Conservation (phyloP, 371 early-diverging fungal genomes). For the Mitosporidium daphniae region DNA sequence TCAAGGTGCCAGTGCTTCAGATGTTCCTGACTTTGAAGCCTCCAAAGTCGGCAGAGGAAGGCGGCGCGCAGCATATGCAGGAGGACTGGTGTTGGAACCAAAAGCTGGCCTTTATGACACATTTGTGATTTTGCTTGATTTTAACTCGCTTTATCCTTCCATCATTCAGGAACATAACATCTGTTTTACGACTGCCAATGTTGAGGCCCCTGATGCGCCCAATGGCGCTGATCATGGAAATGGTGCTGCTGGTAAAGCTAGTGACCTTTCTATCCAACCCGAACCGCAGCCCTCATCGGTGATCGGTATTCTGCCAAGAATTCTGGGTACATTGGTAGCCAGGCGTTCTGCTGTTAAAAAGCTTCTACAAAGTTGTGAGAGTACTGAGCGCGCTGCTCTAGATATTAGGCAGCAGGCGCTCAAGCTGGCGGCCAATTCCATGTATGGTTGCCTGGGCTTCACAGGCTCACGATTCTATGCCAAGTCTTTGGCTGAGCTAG, state of each 20-base stretch:
- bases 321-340: conserved; percentile 54
- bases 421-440: conserved; percentile 92
- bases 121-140: conserved; percentile 78
- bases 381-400: conserved; percentile 17
- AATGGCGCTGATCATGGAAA: conserved; percentile 1
- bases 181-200: conserved; percentile 84
- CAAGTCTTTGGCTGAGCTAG: conserved; percentile 79
- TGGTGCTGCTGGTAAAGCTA: not conserved
- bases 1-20: too few relatives aligned
- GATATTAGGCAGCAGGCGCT: conserved; percentile 84
- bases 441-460: conserved; percentile 98
- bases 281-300: not conserved
- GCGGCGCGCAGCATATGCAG: conserved; percentile 64
- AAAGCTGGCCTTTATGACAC: conserved; percentile 84
- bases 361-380: conserved; percentile 31
- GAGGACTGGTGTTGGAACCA: conserved; percentile 94
- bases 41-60: conserved; percentile 8
- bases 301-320: conserved; percentile 28
- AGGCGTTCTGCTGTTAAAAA: conserved; percentile 59
- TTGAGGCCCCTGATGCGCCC: conserved; percentile 33
- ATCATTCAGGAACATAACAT: conserved; percentile 99
- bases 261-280: not conserved
- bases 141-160: conserved; percentile 97
- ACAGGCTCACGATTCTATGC: conserved; percentile 81
- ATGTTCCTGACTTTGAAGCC: conserved; percentile 6